Conservation (phyloP, 495 filamentous ascomycete species). For the Beverwykella pulmonaria region DNA sequence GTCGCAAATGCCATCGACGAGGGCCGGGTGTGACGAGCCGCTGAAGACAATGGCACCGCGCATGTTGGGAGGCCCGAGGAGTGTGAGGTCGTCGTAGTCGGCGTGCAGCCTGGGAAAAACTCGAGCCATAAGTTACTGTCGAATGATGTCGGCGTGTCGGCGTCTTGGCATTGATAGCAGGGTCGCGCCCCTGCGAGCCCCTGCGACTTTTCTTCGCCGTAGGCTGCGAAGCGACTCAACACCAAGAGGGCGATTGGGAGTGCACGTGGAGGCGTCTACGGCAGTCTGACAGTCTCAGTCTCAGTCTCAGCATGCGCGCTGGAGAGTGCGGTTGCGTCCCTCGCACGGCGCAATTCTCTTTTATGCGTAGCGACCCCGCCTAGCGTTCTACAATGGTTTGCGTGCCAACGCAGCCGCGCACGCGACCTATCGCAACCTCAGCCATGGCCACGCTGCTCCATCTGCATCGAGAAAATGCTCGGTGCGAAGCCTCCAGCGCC, state of each 20-base stretch:
- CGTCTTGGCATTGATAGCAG: not conserved
- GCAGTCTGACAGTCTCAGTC: too few relatives aligned
- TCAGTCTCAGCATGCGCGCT: not conserved
- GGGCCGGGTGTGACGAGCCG: constrained; percentile 67
- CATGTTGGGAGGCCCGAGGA: constrained; percentile 52
- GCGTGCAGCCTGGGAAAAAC: not conserved
- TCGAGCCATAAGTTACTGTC: not conserved
- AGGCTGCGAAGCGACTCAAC: too few relatives aligned
- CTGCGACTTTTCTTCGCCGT: too few relatives aligned
- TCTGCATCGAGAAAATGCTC: not conserved
- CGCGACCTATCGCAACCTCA: constrained; percentile 19
- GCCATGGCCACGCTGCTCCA: constrained; percentile 13
- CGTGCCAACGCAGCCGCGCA: not conserved
- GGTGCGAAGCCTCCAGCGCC: constrained; percentile 30
- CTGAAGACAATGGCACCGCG: constrained; percentile 72
- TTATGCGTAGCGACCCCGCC: not conserved
- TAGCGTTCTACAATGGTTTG: not conserved
- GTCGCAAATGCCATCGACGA: constrained; percentile 73
- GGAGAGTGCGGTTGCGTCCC: not conserved
- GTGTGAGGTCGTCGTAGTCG: constrained; percentile 3
- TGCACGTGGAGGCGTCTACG: too few relatives aligned
- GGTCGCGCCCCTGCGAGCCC: not conserved
- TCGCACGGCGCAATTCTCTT: not conserved
- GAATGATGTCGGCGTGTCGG: constrained; percentile 3
- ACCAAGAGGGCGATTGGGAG: too few relatives aligned